These are phyloP conservation scores for Sicyos baderoa DNA, from an alignment of 306 rosid species.

Conservation along the genomic window DNA sequence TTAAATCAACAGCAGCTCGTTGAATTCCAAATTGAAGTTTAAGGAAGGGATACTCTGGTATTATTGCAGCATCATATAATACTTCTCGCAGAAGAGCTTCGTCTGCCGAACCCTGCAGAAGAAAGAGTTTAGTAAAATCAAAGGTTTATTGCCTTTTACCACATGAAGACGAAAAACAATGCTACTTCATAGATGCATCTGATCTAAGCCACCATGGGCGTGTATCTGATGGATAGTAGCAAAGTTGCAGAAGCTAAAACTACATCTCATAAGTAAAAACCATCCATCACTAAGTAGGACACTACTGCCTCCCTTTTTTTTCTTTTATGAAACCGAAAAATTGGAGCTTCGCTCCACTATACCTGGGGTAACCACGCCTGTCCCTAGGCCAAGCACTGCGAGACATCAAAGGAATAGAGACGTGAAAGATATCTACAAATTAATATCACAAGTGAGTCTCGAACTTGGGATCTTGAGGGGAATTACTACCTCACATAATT, in stretches of 20 bases:
- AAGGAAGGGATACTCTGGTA: constrained; percentile 43
- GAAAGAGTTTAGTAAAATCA: constrained; percentile 12
- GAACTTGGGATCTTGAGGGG: too few relatives aligned
- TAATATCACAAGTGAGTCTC: too few relatives aligned
- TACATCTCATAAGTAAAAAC: background rate
- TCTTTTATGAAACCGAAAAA: too few relatives aligned
- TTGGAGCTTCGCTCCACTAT: too few relatives aligned
- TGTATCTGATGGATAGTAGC: constrained; percentile 13
- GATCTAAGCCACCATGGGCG: constrained; percentile 12
- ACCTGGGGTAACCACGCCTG: too few relatives aligned
- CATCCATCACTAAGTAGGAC: background rate
- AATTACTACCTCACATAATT: background rate
- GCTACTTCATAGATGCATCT: constrained; percentile 11
- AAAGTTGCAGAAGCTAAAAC: constrained; percentile 4
- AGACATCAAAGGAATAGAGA: too few relatives aligned
- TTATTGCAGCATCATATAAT: constrained; percentile 42
- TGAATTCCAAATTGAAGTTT: constrained; percentile 34
- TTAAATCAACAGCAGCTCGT: constrained; percentile 32
- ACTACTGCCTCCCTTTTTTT: background rate
- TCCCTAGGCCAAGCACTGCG: too few relatives aligned
- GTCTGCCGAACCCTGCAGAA: constrained; percentile 46
- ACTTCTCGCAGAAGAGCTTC: constrained; percentile 42
- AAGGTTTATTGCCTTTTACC: background rate
- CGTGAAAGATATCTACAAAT: too few relatives aligned
- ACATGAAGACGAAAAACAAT: background rate